Percentiles rank a stretch among this genome's conserved stretches.
Evolutionary conservation across 345 rosid genomes (phyloP).

Genomic region (Salix koriyanagi): DNA sequence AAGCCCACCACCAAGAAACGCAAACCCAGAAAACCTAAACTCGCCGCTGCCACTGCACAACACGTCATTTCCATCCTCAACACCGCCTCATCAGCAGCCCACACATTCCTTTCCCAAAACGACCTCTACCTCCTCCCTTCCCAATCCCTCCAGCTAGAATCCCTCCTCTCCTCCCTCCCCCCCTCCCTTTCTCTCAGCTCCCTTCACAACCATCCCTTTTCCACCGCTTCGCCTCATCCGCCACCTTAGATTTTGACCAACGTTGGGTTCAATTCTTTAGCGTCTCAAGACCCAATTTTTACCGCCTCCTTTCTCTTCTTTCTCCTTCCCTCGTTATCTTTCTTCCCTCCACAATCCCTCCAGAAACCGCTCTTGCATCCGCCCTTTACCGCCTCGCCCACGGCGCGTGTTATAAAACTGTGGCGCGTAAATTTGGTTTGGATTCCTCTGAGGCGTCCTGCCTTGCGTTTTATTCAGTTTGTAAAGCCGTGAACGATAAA

Average conservation of each 20-base stretch:
- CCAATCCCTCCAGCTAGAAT: constrained; percentile 38
- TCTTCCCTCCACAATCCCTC: constrained; percentile 33
- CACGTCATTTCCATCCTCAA: constrained; percentile 38
- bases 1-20: constrained; percentile 1
- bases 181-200: constrained; percentile 7
- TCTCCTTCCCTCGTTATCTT: constrained; percentile 36
- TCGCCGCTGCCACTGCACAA: neutral
- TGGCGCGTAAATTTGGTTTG: constrained; percentile 43
- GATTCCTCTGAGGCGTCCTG: constrained; percentile 49
- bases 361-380: constrained; percentile 52
- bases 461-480: constrained; percentile 55
- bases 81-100: constrained; percentile 41
- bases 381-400: constrained; percentile 75
- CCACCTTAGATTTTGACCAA: constrained; percentile 34
- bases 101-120: constrained; percentile 43
- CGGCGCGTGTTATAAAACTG: constrained; percentile 48
- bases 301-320: constrained; percentile 40
- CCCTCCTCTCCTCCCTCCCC: constrained; percentile 34
- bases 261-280: constrained; percentile 59
- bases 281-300: constrained; percentile 50
- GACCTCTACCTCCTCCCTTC: constrained; percentile 46
- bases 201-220: constrained; percentile 39
- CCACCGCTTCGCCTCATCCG: constrained; percentile 40
- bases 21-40: constrained; percentile 5
- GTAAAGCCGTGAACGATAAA: constrained; percentile 48